A percentile compares a stretch with the other conserved stretches of the same genome.
phyloP scores from a whole-genome alignment of 495 filamentous ascomycete species.

The Podospora pseudoanserina region DNA sequence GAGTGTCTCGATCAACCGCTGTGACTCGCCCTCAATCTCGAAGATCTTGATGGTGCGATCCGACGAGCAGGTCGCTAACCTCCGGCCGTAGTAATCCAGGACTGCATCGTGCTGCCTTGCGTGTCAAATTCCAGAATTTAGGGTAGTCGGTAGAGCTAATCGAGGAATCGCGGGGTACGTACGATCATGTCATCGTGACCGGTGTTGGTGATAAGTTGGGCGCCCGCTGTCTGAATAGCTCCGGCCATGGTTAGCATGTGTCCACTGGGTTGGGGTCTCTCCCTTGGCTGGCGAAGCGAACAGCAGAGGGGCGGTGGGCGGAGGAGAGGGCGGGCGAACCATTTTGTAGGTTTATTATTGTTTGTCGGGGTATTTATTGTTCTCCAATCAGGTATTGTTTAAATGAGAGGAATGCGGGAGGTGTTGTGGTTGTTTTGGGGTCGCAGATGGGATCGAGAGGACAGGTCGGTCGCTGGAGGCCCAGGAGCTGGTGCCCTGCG shows the following conservation, averaged over 20 bases:
- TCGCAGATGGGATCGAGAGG: conserved; percentile 3
- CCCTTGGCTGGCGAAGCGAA: background rate
- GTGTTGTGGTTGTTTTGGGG: background rate
- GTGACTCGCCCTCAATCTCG: conserved; percentile 91
- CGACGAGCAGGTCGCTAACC: conserved; percentile 94
- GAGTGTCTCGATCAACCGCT: conserved; percentile 85
- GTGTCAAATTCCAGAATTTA: conserved; percentile 11
- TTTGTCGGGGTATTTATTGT: conserved; percentile 6
- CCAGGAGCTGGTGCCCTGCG: conserved; percentile 7
- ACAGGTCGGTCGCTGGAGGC: background rate
- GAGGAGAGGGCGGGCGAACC: conserved; percentile 11
- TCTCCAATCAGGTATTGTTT: background rate
- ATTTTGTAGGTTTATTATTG: conserved; percentile 11
- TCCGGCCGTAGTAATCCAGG: conserved; percentile 95
- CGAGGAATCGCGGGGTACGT: conserved; percentile 43
- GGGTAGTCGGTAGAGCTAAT: background rate
- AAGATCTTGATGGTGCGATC: conserved; percentile 99
- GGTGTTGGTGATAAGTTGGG: conserved; percentile 38
- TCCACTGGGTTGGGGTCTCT: background rate
- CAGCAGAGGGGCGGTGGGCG: background rate
- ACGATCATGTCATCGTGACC: conserved; percentile 99
- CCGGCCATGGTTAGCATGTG: conserved; percentile 11
- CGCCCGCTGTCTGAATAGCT: conserved; percentile 27
- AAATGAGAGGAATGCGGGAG: background rate
- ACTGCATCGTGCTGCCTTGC: conserved; percentile 82